Evolutionary conservation across 2,329 filamentous ascomycete species (phyloP), one percentile per base, ranked within the genome.

Genomic region (Fonsecaea pedrosoi): DNA sequence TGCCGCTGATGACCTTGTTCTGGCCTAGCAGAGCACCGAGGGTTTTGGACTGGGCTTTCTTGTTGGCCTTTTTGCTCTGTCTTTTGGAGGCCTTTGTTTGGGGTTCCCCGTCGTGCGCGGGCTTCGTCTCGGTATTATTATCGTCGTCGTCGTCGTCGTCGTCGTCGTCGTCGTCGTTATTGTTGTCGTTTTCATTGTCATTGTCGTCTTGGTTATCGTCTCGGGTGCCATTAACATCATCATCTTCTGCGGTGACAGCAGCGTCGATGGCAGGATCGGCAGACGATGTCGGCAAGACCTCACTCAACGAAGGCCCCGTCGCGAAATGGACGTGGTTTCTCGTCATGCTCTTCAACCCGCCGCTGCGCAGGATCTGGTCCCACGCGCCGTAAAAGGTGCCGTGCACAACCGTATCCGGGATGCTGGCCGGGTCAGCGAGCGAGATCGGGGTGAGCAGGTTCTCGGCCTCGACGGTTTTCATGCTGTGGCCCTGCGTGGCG

Each of bases 401-500:
- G 79, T 98, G 94, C 2, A 98, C 87, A 2, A 93, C 92, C 0
- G 84, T 82, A 0, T 82, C 75, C 0, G 92, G 92, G 1, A 94
- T 54, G 74, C 73, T 10, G 70, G 62, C 42, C 7, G 66, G 56
- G 74, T 84, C 6, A 76, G 85, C 84, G 0, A 87, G 75, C 1
- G 87, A 89, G 65, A 97, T 82, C 6, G 89, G 88, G 21, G 83
- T 85, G 2, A 97, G 86, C 1, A 96, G 84, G 0, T 85, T 85
- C 55, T 89, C 87, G n/a, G 87, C 87, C 34, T 92, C 89, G 40
- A 89, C 73, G 6, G 89, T 81, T 74, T 88, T 87, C 75, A 99
- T 91, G 73, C 88, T 92, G 82, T 98, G 95, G 62, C 95, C 95
- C 81, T 98, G 95, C 75, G 96, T 97, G 34, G 95, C 95, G 74